Evolutionary conservation across 257 asterid genomes (phyloP).

Genomic region (Gynochthodes officinalis): DNA sequence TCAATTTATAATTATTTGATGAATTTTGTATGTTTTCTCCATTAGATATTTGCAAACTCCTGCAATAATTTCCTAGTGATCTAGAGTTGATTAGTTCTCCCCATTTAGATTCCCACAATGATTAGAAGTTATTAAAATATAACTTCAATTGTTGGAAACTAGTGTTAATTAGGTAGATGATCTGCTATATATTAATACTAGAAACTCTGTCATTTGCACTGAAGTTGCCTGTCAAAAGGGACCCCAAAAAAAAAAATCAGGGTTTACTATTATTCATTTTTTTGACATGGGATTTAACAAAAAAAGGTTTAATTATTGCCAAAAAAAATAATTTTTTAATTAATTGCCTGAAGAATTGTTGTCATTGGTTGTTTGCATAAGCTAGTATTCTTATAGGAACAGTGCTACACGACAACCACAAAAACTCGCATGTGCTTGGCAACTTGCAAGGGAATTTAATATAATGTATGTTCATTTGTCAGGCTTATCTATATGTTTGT

Average conservation of each 20-base stretch:
- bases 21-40: not conserved
- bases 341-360: no score
- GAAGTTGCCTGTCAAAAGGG: no score
- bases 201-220: not conserved
- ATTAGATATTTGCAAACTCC: not conserved
- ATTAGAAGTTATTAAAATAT: not conserved
- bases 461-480: not conserved
- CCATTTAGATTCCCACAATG: slow-evolving; percentile 2
- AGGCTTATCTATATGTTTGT: not conserved
- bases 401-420: no score
- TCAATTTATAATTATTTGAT: not conserved
- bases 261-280: no score
- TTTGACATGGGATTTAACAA: no score
- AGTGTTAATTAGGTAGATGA: not conserved
- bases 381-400: not conserved
- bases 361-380: not conserved
- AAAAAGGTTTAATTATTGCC: no score
- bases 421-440: slow-evolving; percentile 4
- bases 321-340: no score
- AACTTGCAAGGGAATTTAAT: not conserved
- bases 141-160: not conserved
- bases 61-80: no score
- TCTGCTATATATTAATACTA: not conserved
- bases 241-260: no score
- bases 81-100: not conserved